Evolutionary conservation across 257 asterid genomes (phyloP), one percentile per base, ranked within the genome.

Genomic region (Cordia subcordata): DNA sequence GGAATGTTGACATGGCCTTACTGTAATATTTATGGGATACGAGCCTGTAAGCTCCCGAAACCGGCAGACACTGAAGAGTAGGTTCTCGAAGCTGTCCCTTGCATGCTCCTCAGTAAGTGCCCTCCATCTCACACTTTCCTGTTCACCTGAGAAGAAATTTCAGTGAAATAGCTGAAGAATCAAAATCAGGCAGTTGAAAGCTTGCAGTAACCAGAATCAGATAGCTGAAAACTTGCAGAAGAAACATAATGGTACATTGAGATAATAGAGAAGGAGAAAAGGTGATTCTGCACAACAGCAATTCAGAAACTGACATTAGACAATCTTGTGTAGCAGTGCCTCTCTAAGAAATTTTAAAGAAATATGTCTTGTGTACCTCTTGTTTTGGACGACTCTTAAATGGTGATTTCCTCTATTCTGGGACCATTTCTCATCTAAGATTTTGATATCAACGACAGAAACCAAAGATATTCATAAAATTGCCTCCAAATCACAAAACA

Each of bases 41-140:
- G 75, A 63, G 61, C 96, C 99, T 10, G 96, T 82, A 44, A 92
- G 96, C 83, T 92, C 99, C 53, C 99, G 84, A 66, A 92, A 92
- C 58, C 99, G 87, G 66, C 96, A 92, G 32, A 92, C 60, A 22
- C 96, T 88, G 49, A 92, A 92, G 60, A 92, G 85, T 66, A 90
- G 87, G 78, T 90, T 90, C 70, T 90, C 97, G 32, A 82, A 90
- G 81, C 96, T 87, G 66, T 90, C 97, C 73, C 96, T 75, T 10
- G 81, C 81, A 67, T 75, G 77, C 49, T 75, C 81, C 57, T 77
- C 99, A 2, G 99, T 92, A 21, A 88, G 85, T 35, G 99, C 84
- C 73, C 95, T 79, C 66, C 75, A 61, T 69, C 86, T 84, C 67
- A 88, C 96, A 46, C 47, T 75, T 38, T 81, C 87, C 65, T 66